Evolutionary conservation across 116 monocot genomes (phyloP).

Genomic region (Zostera marina): DNA sequence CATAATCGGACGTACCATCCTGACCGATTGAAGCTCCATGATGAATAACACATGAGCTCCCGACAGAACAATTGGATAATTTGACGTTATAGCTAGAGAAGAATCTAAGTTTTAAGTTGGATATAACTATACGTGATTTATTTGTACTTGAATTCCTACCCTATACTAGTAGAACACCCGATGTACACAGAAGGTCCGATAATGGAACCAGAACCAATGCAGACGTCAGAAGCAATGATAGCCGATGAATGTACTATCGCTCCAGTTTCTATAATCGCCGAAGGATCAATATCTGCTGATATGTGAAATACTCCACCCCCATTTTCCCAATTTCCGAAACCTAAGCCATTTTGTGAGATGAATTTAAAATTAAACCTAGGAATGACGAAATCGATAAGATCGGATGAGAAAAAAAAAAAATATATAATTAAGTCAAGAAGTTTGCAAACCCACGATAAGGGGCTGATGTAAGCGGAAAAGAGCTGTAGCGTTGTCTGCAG

Average conservation of each 20-base stretch:
- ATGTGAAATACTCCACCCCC: conserved; percentile 70
- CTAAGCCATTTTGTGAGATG: neutral
- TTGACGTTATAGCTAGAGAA: conserved; percentile 50
- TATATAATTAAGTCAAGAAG: too few species aligned
- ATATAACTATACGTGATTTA: neutral
- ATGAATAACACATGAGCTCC: conserved; percentile 52
- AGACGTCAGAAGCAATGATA: conserved; percentile 36
- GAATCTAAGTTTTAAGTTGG: neutral
- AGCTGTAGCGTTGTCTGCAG: too few species aligned
- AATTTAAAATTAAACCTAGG: too few species aligned
- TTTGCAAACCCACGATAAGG: too few species aligned
- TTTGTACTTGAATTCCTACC: conserved; percentile 9
- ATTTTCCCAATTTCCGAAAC: conserved; percentile 39
- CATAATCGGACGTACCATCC: conserved; percentile 48
- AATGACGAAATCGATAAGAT: neutral
- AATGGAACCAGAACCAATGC: conserved; percentile 63
- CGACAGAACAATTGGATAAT: conserved; percentile 67
- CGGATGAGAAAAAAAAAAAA: neutral
- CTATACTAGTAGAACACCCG: conserved; percentile 45
- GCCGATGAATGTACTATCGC: conserved; percentile 61
- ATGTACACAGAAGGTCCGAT: conserved; percentile 65
- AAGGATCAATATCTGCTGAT: conserved; percentile 43
- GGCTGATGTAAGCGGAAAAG: too few species aligned
- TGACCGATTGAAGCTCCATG: conserved; percentile 77
- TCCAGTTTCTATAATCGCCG: conserved; percentile 43